Evolutionary conservation across 768 basidiomycete species (phyloP), one percentile per base, ranked within the genome.

Genomic region (Kwoniella sp.): DNA sequence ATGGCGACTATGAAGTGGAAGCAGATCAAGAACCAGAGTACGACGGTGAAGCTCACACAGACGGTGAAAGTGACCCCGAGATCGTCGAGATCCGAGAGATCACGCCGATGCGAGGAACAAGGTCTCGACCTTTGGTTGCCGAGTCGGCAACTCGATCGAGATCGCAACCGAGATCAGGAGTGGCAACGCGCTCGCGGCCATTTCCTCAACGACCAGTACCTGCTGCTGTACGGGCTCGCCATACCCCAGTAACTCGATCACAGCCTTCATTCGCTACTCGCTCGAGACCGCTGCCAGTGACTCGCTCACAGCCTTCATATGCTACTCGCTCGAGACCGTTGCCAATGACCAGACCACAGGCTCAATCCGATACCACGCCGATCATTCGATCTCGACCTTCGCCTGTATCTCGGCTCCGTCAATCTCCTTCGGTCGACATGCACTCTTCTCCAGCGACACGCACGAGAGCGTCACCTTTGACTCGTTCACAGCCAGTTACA

Each of bases 21-120:
- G 65, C 22, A n/a, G 41, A 58, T 41, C 48, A 60, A 47, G 41
- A 13, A 48, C 37, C 22, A 30, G 58, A 17, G 17, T 29, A n/a
- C 17, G 48, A 12, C 3, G 2, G 34, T 37, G 41, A 60, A 48
- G 41, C 51, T 1, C 48, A 51, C 0, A 9, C 13, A 3, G n/a
- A 23, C 34, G 41, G 11, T 17, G 41, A 45, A 45, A 45, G 41
- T 17, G 41, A 57, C 9, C 26, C 45, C 5, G 50, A 25, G 25
- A n/a, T 65, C n/a, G 50, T 55, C 38, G 55, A 59, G 37, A 23
- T 45, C 15, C 41, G 15, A 11, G 41, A 45, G 15, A 17, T 45
- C 15, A 45, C 41, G 4, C 41, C 41, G 4, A 17, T 45, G 41
- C 41, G 41, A 9, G 41, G 41, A 7, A 45, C 41, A 7, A 45